Evolutionary conservation across 352 stramenopile species (phyloP).

Genomic region (Aphanomyces cochlioides): DNA sequence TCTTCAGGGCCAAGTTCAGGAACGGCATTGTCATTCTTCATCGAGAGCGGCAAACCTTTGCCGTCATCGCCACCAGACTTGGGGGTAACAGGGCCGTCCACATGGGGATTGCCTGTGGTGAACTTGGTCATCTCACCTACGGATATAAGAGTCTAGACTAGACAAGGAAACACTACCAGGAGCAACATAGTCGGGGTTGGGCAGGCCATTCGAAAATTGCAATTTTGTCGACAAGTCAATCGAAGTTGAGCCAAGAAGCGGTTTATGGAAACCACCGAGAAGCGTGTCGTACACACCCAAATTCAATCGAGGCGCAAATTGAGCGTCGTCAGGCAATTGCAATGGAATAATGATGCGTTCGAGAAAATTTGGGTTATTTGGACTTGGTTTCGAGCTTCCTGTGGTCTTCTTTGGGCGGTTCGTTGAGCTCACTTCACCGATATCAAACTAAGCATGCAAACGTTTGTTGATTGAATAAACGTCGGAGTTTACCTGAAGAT

Average conservation of each 20-base stretch:
- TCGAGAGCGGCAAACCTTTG: constrained; percentile 2
- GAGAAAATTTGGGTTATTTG: constrained; percentile 85
- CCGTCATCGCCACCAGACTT: constrained; percentile 25
- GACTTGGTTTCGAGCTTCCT: constrained; percentile 68
- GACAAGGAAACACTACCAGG: constrained; percentile 30
- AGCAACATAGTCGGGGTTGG: constrained; percentile 56
- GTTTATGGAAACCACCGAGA: constrained; percentile 80
- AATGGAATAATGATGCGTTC: constrained; percentile 81
- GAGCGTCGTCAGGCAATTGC: constrained; percentile 73
- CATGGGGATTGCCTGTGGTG: constrained; percentile 51
- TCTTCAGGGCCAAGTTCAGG: constrained; percentile 40
- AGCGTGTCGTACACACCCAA: constrained; percentile 81
- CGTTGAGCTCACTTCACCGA: constrained; percentile 24
- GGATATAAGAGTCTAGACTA: neutral
- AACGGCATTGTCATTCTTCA: constrained; percentile 2
- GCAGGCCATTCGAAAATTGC: constrained; percentile 55
- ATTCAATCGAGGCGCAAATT: constrained; percentile 81
- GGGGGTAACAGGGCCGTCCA: constrained; percentile 44
- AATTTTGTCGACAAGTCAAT: constrained; percentile 76
- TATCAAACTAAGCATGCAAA: constrained; percentile 19
- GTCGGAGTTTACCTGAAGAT: constrained; percentile 80
- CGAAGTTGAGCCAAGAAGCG: constrained; percentile 67
- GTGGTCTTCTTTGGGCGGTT: constrained; percentile 45
- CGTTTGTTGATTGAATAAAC: constrained; percentile 44
- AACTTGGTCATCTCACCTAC: constrained; percentile 12